Percentiles rank a stretch among this genome's conserved stretches.
These are phyloP conservation scores for Sclerotinia nivalis DNA, from an alignment of 2,329 filamentous ascomycete genomes.

Conservation along the genomic window DNA sequence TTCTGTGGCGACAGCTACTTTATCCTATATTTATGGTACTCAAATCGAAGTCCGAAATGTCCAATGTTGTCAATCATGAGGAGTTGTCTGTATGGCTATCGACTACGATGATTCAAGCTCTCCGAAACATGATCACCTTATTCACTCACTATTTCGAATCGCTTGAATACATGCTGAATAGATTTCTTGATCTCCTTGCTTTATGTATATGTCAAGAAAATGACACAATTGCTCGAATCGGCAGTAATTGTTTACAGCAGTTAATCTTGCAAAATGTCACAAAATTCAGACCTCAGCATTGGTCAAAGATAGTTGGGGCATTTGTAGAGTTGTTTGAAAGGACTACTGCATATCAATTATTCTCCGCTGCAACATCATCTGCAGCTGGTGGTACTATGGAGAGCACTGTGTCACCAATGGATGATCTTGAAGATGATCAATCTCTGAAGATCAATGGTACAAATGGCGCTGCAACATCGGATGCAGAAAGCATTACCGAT, in stretches of 20 bases:
- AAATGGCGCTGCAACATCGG: slow-evolving; percentile 43
- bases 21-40: slow-evolving; percentile 99
- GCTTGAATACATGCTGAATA: slow-evolving; percentile 94
- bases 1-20: slow-evolving; percentile 91
- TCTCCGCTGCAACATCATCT: slow-evolving; percentile 71
- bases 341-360: slow-evolving; percentile 92
- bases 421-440: slow-evolving; percentile 47
- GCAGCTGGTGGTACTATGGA: slow-evolving; percentile 55
- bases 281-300: slow-evolving; percentile 85
- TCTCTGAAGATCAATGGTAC: slow-evolving; percentile 63
- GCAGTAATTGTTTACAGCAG: slow-evolving; percentile 96
- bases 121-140: slow-evolving; percentile 97
- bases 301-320: slow-evolving; percentile 90
- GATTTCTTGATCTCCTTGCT: slow-evolving; percentile 91
- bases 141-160: slow-evolving; percentile 99
- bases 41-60: slow-evolving; percentile 94
- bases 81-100: slow-evolving; percentile 98
- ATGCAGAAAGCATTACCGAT: slow-evolving; percentile 38
- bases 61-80: slow-evolving; percentile 91
- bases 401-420: slow-evolving; percentile 45
- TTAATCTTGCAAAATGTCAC: slow-evolving; percentile 93
- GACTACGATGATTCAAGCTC: slow-evolving; percentile 97
- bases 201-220: slow-evolving; percentile 99
- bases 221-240: slow-evolving; percentile 95
- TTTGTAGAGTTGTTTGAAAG: slow-evolving; percentile 95